Evolutionary conservation across 306 rosid genomes (phyloP), one percentile per base, ranked within the genome.

Genomic region (Cicer cuneatum): DNA sequence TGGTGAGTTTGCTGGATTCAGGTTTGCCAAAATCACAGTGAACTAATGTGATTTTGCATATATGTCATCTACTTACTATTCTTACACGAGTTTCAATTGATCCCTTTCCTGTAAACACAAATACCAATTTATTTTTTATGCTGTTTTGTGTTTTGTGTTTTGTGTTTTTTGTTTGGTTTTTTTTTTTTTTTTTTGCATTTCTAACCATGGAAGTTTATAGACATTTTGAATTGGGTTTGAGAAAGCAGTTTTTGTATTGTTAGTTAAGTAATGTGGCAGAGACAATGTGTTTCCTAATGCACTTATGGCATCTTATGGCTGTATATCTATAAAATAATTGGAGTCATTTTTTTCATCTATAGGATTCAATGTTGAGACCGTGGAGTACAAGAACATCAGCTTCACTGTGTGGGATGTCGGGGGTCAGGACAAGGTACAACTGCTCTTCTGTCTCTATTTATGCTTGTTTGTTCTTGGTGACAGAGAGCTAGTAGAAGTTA

Each of bases 401-500:
- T 93, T 93, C 86, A 93, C 98, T 3, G 98, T 93, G 69, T 93
- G 98, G 98, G 98, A 93, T 83, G 98, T 93, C 10, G 98, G 98
- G 14, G 98, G 98, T 82, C 97, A 93, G 73, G 98, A 93, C 92
- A 91, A 93, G 89, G 98, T 93, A 87, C 61, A 52, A 10, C 13
- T 66, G 13, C 60, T 51, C 37, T 64, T 53, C 47, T 5, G 21
- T 43, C 15, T 74, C 4, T 42, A 8, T 59, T 16, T 81, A 10
- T 56, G 46, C 54, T 60, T 52, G 59, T 69, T 58, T 74, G 46
- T 78, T 74, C 72, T 2, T 33, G 16, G 56, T 56, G 54, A 24
- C 38, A 24, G 8, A 77, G 58, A 58, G 40, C 69, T 42, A 69
- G 64, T 64, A 43, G 69, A 74, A 76, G 47, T 69, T 51, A 51